Base-by-base conservation (phyloP, 768 basidiomycete species). In the Phylloporus rhodoxanthus region DNA sequence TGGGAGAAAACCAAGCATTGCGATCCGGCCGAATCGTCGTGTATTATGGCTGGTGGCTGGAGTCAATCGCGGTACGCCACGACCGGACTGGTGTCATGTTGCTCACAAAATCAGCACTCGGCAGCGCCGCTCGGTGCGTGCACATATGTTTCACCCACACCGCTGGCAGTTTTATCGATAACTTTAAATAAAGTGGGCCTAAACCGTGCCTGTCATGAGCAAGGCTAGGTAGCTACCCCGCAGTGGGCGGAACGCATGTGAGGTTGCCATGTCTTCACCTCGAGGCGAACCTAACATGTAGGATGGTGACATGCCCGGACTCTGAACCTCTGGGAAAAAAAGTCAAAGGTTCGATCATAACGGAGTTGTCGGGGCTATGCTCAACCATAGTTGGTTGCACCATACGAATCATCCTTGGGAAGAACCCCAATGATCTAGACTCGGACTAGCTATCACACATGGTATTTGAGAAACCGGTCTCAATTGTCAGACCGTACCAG, bases 281-380 rank as follows among this genome's bases (percentile, higher is more conserved):
- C 46, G 32, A 46, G 42, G 33, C 25, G 6, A 52, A 32, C 50
- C 50, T 40, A 23, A 38, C 30, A 52, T 52, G 47, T 47, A 43
- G 57, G 29, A 43, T 48, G 26, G 15, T 26, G 13, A 17, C 39
- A 42, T 50, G 49, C 33, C 61, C 51, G 57, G 38, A 25, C 28
- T 29, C n/a, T n/a, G 29, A 50, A 43, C 38, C n/a, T 47, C 37
- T 55, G 57, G 57, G 56, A 57, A 59, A 51, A 40, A 53, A 43
- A 48, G 21, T 5, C 30, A 51, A 47, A 51, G 37, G 46, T 65
- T 68, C 65, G 67, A 64, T 65, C 62, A 64, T 41, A 56, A 45
- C 63, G 63, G 63, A 55, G 13, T 28, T 52, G 47, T 19, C 29
- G 23, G 47, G 65, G 67, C 65, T 58, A 62, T 66, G 65, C 62